Conservation (phyloP, 2,329 filamentous ascomycete genomes). For the Talaromyces sp. region DNA sequence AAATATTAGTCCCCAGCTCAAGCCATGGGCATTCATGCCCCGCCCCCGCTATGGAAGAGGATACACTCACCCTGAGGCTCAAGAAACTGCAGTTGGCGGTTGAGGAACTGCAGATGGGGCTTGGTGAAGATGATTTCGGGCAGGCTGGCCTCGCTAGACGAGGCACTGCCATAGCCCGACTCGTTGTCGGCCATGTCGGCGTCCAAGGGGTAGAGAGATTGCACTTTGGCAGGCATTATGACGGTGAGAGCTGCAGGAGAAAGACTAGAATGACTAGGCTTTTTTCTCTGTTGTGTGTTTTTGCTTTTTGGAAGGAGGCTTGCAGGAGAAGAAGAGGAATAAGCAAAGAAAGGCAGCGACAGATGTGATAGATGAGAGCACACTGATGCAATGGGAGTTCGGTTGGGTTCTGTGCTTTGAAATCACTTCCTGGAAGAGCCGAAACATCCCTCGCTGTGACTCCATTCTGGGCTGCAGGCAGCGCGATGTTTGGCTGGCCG, state of each 20-base stretch:
- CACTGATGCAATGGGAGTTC: neutral
- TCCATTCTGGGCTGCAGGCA: neutral
- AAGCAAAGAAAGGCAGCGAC: neutral
- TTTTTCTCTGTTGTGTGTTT: constrained; percentile 15
- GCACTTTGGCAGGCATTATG: constrained; percentile 35
- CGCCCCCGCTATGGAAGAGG: constrained; percentile 4
- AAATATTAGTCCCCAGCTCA: neutral
- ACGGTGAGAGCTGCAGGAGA: neutral
- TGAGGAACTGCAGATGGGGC: constrained; percentile 83
- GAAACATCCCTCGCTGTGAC: neutral
- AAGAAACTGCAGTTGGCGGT: constrained; percentile 80
- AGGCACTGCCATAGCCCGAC: constrained; percentile 69
- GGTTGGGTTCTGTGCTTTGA: neutral
- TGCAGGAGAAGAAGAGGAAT: neutral
- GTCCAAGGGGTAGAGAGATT: constrained; percentile 37
- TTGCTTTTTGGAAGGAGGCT: constrained; percentile 23
- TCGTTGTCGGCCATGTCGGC: constrained; percentile 72
- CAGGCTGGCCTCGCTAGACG: constrained; percentile 57
- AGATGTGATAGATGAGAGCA: neutral
- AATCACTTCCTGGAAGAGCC: neutral
- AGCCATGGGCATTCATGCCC: neutral
- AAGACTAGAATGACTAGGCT: neutral
- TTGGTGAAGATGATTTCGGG: constrained; percentile 81
- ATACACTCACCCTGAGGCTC: constrained; percentile 62
- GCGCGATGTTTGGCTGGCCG: constrained; percentile 2